Conservation (phyloP, 805 yeast species). For the Yamadazyma kitorensis region DNA sequence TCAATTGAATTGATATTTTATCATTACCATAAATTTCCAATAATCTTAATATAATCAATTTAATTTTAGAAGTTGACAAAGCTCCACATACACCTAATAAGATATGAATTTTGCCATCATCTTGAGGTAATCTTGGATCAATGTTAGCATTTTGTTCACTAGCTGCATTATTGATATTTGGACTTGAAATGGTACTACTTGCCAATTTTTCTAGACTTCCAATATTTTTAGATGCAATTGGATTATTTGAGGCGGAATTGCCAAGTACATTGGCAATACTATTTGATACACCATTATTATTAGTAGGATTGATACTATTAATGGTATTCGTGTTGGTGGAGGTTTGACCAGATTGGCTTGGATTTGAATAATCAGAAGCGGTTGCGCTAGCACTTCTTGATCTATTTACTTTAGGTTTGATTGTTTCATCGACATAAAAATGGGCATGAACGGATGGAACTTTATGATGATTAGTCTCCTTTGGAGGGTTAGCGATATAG, state of each 20-base stretch:
- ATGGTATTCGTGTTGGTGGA: background rate
- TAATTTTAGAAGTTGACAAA: constrained; percentile 48
- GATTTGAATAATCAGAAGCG: constrained; percentile 19
- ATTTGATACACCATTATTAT: background rate
- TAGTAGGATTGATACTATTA: too few species aligned
- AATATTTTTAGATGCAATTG: constrained; percentile 4
- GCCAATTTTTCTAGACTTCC: constrained; percentile 12
- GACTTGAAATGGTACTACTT: constrained; percentile 8
- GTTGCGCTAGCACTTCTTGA: constrained; percentile 41
- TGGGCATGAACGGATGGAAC: constrained; percentile 75
- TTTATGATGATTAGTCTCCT: constrained; percentile 43
- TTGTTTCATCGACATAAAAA: constrained; percentile 65
- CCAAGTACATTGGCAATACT: background rate
- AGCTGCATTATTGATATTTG: constrained; percentile 3
- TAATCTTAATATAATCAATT: constrained; percentile 49
- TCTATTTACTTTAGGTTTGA: constrained; percentile 40
- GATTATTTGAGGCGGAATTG: background rate
- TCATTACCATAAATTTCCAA: constrained; percentile 51
- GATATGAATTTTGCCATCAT: constrained; percentile 56
- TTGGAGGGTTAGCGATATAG: constrained; percentile 28
- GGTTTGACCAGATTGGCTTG: background rate
- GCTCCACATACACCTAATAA: constrained; percentile 61
- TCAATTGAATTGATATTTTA: constrained; percentile 50
- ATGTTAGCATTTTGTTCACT: constrained; percentile 45
- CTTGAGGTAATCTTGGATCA: constrained; percentile 50